Evolutionary conservation across 805 yeast genomes (phyloP).

Genomic region (Maudiozyma pseudohumilis): DNA sequence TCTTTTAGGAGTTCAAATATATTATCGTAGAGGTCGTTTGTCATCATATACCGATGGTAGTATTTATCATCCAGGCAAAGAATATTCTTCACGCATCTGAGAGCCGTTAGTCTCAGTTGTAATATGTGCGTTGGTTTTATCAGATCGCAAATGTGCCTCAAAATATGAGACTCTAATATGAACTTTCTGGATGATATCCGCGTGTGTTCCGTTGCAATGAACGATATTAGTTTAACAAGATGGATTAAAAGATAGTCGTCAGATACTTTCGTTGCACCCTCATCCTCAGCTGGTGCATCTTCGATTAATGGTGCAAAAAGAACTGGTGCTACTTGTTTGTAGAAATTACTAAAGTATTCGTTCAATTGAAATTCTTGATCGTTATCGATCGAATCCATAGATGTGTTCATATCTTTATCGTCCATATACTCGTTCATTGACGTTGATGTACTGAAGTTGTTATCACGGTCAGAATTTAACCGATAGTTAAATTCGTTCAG

Average conservation of each 20-base stretch:
- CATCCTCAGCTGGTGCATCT: slow-evolving; percentile 9
- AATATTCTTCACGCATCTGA: slow-evolving; percentile 58
- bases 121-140: slow-evolving; percentile 32
- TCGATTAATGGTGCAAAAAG: slow-evolving; percentile 42
- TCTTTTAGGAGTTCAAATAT: slow-evolving; percentile 42
- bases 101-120: slow-evolving; percentile 54
- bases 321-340: slow-evolving; percentile 48
- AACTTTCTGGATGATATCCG: slow-evolving; percentile 48
- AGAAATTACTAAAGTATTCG: slow-evolving; percentile 44
- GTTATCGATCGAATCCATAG: slow-evolving; percentile 6
- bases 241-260: slow-evolving; percentile 42
- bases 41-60: slow-evolving; percentile 47
- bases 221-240: slow-evolving; percentile 61
- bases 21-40: slow-evolving; percentile 40
- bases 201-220: slow-evolving; percentile 60
- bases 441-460: neutral
- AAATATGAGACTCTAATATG: slow-evolving; percentile 47
- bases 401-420: slow-evolving; percentile 10
- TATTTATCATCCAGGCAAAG: slow-evolving; percentile 52
- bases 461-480: slow-evolving; percentile 1
- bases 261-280: slow-evolving; percentile 1
- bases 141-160: slow-evolving; percentile 45
- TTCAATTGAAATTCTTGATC: slow-evolving; percentile 16
- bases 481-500: slow-evolving; percentile 6
- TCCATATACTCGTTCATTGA: neutral